Conservation (phyloP, 2,329 filamentous ascomycete genomes). For the Aspergillus ustus region DNA sequence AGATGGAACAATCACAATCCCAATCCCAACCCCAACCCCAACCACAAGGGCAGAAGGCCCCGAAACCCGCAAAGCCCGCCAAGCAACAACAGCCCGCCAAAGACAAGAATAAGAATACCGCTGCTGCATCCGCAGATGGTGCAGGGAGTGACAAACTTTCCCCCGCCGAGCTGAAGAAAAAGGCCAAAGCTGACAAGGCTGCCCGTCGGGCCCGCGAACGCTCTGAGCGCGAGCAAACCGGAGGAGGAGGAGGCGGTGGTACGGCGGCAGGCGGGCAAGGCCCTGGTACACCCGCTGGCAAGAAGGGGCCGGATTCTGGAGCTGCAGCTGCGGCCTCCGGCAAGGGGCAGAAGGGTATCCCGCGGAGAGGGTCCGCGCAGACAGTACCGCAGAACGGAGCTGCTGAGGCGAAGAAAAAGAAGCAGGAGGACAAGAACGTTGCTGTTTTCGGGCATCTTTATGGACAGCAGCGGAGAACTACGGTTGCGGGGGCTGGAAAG, state of each 20-base stretch:
- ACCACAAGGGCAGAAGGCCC: conserved; percentile 30
- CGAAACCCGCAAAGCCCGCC: conserved; percentile 20
- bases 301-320: conserved; percentile 36
- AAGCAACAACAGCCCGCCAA: conserved; percentile 27
- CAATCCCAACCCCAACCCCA: conserved; percentile 30
- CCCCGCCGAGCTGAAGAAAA: conserved; percentile 80
- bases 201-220: conserved; percentile 78
- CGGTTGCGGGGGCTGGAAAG: conserved; percentile 64
- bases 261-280: conserved; percentile 34
- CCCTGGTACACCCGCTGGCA: conserved; percentile 23
- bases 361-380: conserved; percentile 44
- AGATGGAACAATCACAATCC: conserved; percentile 12
- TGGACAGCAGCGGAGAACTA: conserved; percentile 71
- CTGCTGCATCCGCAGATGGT: conserved; percentile 29
- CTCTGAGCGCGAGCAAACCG: conserved; percentile 53
- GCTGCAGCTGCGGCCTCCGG: conserved; percentile 30
- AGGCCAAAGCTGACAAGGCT: conserved; percentile 88
- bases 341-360: conserved; percentile 37
- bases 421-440: conserved; percentile 68
- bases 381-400: conserved; percentile 42
- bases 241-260: conserved; percentile 20
- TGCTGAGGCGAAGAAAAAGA: conserved; percentile 56
- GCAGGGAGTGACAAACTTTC: conserved; percentile 43
- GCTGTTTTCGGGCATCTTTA: conserved; percentile 84
- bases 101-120: conserved; percentile 31